Evolutionary conservation across 306 rosid genomes (phyloP).

Genomic region (Oemleria cerasiformis): DNA sequence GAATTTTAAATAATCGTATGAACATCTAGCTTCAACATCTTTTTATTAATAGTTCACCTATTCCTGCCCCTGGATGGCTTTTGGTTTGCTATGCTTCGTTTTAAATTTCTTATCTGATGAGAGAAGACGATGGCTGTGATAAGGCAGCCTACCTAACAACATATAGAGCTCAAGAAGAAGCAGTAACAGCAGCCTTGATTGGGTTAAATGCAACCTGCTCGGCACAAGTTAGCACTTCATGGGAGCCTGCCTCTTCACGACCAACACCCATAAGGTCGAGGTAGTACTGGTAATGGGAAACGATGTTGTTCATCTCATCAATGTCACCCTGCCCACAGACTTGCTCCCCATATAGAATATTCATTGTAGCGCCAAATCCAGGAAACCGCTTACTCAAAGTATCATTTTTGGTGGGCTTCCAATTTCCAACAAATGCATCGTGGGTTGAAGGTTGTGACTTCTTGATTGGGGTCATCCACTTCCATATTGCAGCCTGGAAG

Average conservation of each 20-base stretch:
- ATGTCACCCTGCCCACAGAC: constrained; percentile 75
- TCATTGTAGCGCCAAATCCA: constrained; percentile 94
- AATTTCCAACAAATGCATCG: constrained; percentile 71
- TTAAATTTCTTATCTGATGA: background rate
- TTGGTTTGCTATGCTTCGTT: background rate
- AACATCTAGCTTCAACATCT: constrained; percentile 27
- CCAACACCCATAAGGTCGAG: constrained; percentile 73
- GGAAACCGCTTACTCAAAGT: constrained; percentile 64
- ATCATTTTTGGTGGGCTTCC: constrained; percentile 96
- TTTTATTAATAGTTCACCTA: constrained; percentile 42
- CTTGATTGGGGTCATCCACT: constrained; percentile 80
- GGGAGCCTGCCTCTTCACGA: constrained; percentile 70
- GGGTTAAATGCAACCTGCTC: constrained; percentile 84
- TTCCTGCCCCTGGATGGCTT: constrained; percentile 21
- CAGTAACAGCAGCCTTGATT: constrained; percentile 23
- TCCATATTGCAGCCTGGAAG: constrained; percentile 88
- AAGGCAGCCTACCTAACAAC: constrained; percentile 30
- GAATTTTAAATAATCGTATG: constrained; percentile 8
- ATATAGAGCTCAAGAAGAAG: constrained; percentile 51
- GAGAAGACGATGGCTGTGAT: background rate
- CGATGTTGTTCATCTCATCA: constrained; percentile 70
- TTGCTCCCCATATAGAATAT: constrained; percentile 76
- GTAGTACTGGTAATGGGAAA: constrained; percentile 78
- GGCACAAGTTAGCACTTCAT: constrained; percentile 61
- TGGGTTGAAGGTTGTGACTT: constrained; percentile 87